Conservation (phyloP, 2,329 filamentous ascomycete species). For the Penicillium sclerotigenum region DNA sequence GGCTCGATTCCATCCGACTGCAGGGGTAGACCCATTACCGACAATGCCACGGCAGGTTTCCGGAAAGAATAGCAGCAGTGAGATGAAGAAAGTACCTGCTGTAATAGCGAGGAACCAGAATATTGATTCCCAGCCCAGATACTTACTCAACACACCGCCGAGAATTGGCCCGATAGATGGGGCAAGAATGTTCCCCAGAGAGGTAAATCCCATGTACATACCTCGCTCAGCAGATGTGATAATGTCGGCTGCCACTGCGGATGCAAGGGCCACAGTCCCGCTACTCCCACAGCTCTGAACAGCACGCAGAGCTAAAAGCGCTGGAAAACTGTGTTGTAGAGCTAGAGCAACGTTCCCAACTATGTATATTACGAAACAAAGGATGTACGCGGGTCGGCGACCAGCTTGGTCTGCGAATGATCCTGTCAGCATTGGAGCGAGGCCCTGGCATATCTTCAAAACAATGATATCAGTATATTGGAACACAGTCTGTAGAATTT, state of each 20-base stretch:
- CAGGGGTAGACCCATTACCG: slow-evolving; percentile 31
- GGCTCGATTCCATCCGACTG: slow-evolving; percentile 31
- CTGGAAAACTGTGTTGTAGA: slow-evolving; percentile 38
- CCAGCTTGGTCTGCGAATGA: slow-evolving; percentile 49
- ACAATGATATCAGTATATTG: not conserved
- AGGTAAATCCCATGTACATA: slow-evolving; percentile 40
- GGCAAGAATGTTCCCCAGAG: slow-evolving; percentile 37
- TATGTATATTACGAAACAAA: slow-evolving; percentile 46
- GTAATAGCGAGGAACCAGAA: slow-evolving; percentile 55
- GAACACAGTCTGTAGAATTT: not conserved
- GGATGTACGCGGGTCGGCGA: slow-evolving; percentile 48
- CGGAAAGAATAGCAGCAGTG: slow-evolving; percentile 30
- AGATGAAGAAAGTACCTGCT: slow-evolving; percentile 28
- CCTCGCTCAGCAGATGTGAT: slow-evolving; percentile 42
- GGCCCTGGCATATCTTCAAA: slow-evolving; percentile 48
- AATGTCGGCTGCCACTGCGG: slow-evolving; percentile 43
- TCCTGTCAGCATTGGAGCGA: slow-evolving; percentile 50
- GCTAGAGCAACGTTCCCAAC: slow-evolving; percentile 42
- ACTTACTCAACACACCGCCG: slow-evolving; percentile 48
- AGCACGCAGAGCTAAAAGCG: slow-evolving; percentile 39
- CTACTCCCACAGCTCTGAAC: slow-evolving; percentile 46
- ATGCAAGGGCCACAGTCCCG: slow-evolving; percentile 41
- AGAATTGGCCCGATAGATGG: slow-evolving; percentile 52
- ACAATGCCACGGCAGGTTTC: slow-evolving; percentile 38
- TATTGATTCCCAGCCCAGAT: slow-evolving; percentile 51